These are phyloP conservation scores for Citrus maxima DNA, from an alignment of 345 rosid species.

Conservation along the genomic window DNA sequence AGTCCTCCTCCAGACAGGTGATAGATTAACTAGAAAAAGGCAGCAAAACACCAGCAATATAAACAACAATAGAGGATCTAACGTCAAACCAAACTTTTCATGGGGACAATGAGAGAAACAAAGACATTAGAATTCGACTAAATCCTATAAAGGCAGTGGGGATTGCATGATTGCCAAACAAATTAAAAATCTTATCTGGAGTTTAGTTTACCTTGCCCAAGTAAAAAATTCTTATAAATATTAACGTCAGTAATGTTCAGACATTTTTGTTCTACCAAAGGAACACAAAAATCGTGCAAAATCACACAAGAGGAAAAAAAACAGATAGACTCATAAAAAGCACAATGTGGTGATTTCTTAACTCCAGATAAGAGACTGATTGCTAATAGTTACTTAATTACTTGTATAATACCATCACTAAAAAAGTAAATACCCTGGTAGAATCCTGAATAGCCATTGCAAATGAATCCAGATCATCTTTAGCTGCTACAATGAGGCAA, in stretches of 20 bases:
- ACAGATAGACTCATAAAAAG: not conserved
- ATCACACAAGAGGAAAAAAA: not conserved
- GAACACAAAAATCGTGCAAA: not conserved
- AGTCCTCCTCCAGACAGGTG: not conserved
- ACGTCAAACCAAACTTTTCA: not conserved
- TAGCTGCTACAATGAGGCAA: constrained; percentile 90
- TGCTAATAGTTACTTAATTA: not conserved
- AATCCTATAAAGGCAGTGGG: not conserved
- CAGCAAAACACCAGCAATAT: not conserved
- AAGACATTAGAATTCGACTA: not conserved
- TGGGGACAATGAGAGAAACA: not conserved
- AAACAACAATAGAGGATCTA: not conserved
- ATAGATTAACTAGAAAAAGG: not conserved
- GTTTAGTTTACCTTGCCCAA: not conserved
- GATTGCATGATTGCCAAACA: not conserved
- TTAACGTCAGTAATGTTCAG: not conserved
- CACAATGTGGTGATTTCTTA: not conserved
- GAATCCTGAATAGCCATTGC: constrained; percentile 95
- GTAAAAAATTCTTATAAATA: not conserved
- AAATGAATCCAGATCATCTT: constrained; percentile 91
- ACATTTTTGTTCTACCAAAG: not conserved
- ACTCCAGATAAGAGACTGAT: not conserved
- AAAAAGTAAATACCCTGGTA: constrained; percentile 58
- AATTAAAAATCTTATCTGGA: too few species aligned
- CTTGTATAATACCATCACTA: not conserved